Evolutionary conservation across 805 yeast genomes (phyloP), one percentile per base, ranked within the genome.

Genomic region (Saitoella complicata): DNA sequence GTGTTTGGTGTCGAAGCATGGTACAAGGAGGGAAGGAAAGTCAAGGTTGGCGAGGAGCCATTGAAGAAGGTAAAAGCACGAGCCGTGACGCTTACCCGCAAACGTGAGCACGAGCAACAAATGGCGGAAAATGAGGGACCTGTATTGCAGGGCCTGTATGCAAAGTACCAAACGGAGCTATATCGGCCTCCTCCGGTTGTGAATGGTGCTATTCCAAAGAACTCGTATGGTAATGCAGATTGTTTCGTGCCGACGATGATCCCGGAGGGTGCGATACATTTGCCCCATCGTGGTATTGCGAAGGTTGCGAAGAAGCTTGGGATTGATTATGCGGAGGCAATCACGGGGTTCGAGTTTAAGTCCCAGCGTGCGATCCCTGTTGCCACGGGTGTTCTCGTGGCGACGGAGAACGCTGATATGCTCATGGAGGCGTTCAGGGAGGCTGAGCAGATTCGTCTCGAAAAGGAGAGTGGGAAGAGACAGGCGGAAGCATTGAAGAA

Each of bases 271-370:
- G 93, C 83, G 6, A 71, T 65, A 7, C 71, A 83, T 44, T 62
- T 86, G 5, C 64, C 52, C 69, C 72, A 48, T 31, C 50, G 54
- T 36, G 60, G 69, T 46, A 75, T 81, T 0, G 75, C 72, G 36
- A 68, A 67, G 41, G 95, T 97, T 0, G 94, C 94, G 0, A 71
- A 71, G 46, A 56, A 76, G 0, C 54, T 87, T 7, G 75, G 72
- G 0, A 69, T 88, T 5, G 94, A 84, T 51, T 85, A 69, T 63
- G 96, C 94, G 0, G 78, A 75, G 41, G 97, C 96, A 0, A 87
- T 86, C 21, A 41, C 43, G 4, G 38, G 38, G 5, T 41, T 41
- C 11, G 43, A 41, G 10, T 41, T 34, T 11, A 34, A 38, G 10
- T 29, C 30, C 13, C 38, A 33, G 13, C 43, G 43, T 7, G 43